Evolutionary conservation across 2,329 filamentous ascomycete species (phyloP).

Genomic region (Blastomyces silverae): DNA sequence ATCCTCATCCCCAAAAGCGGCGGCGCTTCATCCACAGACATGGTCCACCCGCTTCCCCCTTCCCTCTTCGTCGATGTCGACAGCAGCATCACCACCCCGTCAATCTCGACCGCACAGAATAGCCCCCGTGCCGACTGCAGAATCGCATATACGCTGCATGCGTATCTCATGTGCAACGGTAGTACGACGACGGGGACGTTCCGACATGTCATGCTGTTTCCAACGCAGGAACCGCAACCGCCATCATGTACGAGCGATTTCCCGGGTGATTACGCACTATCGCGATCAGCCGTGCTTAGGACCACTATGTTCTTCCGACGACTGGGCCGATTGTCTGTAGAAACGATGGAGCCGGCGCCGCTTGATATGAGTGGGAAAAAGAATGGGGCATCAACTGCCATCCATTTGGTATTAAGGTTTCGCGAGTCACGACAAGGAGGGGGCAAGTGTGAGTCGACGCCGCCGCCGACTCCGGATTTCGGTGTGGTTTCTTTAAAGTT

Average conservation of each 20-base stretch:
- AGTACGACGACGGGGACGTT: not conserved
- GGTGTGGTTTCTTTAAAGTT: conserved; percentile 11
- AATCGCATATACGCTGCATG: conserved; percentile 13
- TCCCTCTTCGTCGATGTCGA: conserved; percentile 11
- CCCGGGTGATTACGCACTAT: conserved; percentile 14
- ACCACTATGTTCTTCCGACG: conserved; percentile 2
- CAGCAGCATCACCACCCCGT: conserved; percentile 9
- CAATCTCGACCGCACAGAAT: not conserved
- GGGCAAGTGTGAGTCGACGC: not conserved
- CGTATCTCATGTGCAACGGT: conserved; percentile 7
- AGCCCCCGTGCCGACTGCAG: conserved; percentile 9
- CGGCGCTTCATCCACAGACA: conserved; percentile 9
- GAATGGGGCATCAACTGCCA: conserved; percentile 9
- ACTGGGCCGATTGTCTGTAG: conserved; percentile 7
- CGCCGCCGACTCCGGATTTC: conserved; percentile 9
- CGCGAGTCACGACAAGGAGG: not conserved
- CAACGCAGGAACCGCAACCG: conserved; percentile 14
- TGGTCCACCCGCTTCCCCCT: conserved; percentile 14
- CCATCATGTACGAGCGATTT: conserved; percentile 16
- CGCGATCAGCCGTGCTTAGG: conserved; percentile 3
- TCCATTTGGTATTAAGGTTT: conserved; percentile 11
- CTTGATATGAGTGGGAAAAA: conserved; percentile 13
- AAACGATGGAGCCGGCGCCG: conserved; percentile 13
- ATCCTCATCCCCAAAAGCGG: conserved; percentile 15
- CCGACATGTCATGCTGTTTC: conserved; percentile 12